Evolutionary conservation across 169 alveolate genomes (phyloP).

Genomic region (Cryptosporidium tyzzeri): DNA sequence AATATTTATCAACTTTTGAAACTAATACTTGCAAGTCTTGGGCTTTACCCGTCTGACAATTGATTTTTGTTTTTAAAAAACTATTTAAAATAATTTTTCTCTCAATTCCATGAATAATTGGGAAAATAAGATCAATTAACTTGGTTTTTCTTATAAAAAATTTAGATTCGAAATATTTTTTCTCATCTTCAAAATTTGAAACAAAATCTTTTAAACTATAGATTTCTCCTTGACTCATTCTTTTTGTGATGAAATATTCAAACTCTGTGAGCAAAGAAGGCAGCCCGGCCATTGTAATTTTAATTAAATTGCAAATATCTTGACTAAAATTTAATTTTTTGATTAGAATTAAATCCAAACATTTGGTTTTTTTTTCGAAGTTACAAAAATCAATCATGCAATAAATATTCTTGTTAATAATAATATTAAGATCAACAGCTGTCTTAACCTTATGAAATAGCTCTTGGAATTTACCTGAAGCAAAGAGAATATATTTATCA

Average conservation of each 20-base stretch:
- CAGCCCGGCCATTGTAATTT: neutral
- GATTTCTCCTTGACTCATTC: neutral
- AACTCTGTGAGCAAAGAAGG: slow-evolving; percentile 39
- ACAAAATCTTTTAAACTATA: neutral
- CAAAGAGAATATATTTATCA: neutral
- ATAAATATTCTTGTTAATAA: neutral
- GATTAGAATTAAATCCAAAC: neutral
- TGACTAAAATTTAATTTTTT: slow-evolving; percentile 1
- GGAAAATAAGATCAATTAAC: slow-evolving; percentile 12
- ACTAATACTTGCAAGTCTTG: neutral
- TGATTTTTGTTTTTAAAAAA: neutral
- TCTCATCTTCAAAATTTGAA: slow-evolving; percentile 29
- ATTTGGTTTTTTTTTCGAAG: neutral
- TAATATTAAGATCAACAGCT: slow-evolving; percentile 4
- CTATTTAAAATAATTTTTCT: slow-evolving; percentile 1
- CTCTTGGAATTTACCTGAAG: neutral
- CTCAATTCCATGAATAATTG: slow-evolving; percentile 1
- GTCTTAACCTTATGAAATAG: neutral
- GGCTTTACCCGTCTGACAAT: neutral
- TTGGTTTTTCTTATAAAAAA: slow-evolving; percentile 6
- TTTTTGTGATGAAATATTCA: neutral
- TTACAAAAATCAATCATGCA: neutral
- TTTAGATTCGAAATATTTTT: neutral
- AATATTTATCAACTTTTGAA: slow-evolving; percentile 21
- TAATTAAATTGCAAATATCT: neutral